Evolutionary conservation across 768 basidiomycete species (phyloP).

Genomic region (Auricularia auricula-judae): DNA sequence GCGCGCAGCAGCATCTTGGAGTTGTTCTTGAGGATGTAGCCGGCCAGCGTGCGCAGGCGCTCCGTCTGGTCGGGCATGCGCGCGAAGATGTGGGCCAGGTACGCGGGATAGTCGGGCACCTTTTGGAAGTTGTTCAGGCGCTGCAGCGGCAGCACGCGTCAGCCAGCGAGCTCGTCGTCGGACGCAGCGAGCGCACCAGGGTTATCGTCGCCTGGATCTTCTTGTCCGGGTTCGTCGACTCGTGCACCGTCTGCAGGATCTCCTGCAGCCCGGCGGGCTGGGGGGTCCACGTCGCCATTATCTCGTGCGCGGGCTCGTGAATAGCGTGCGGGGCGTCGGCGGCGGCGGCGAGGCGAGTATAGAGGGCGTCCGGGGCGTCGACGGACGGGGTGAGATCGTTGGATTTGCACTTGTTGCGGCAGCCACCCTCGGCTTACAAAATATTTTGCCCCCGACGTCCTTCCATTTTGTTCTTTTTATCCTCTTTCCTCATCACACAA

Average conservation of each 20-base stretch:
- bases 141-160: slow-evolving; percentile 25
- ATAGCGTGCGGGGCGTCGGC: neutral
- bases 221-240: slow-evolving; percentile 72
- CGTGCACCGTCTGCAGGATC: slow-evolving; percentile 83
- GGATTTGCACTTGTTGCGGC: too few relatives aligned
- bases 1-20: slow-evolving; percentile 64
- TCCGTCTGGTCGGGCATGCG: slow-evolving; percentile 75
- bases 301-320: neutral
- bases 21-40: slow-evolving; percentile 95
- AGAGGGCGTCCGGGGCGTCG: too few relatives aligned
- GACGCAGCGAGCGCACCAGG: slow-evolving; percentile 39
- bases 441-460: too few relatives aligned
- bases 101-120: slow-evolving; percentile 88
- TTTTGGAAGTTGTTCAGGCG: slow-evolving; percentile 82
- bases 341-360: neutral
- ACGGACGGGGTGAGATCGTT: too few relatives aligned
- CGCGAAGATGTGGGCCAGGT: slow-evolving; percentile 89
- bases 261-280: slow-evolving; percentile 80
- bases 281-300: slow-evolving; percentile 66
- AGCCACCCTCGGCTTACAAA: too few relatives aligned
- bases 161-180: neutral
- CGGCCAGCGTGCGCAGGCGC: slow-evolving; percentile 89
- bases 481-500: too few relatives aligned
- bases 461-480: too few relatives aligned
- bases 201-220: slow-evolving; percentile 69